Evolutionary conservation across 352 stramenopile genomes (phyloP).

Genomic region (Globisporangium paroecandrum): DNA sequence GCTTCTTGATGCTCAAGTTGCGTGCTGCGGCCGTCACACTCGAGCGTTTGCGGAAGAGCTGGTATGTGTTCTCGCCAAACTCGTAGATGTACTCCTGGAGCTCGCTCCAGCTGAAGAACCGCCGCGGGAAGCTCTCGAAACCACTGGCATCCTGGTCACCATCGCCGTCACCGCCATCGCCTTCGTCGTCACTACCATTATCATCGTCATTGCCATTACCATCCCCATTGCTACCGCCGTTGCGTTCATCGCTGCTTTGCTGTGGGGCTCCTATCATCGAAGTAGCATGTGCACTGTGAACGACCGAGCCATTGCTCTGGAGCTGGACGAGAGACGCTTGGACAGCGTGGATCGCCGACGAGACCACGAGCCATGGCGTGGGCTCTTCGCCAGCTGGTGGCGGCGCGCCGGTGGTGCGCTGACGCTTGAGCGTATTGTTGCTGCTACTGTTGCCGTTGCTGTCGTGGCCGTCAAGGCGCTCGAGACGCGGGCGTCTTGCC

Average conservation of each 20-base stretch:
- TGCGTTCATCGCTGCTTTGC: background rate
- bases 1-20: slow-evolving; percentile 47
- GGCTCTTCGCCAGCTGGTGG: background rate
- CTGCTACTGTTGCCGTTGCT: background rate
- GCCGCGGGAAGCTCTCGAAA: slow-evolving; percentile 10
- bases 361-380: slow-evolving; percentile 12
- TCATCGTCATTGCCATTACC: background rate
- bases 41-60: slow-evolving; percentile 29
- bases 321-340: background rate
- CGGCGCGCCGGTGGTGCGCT: background rate
- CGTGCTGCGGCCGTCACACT: slow-evolving; percentile 58
- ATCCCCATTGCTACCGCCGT: background rate
- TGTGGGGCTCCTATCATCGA: background rate
- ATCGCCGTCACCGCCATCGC: background rate
- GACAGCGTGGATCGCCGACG: background rate
- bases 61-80: slow-evolving; percentile 12
- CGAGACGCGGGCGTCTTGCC: background rate
- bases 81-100: slow-evolving; percentile 8
- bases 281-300: background rate
- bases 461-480: background rate
- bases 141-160: background rate
- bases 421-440: background rate
- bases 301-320: background rate
- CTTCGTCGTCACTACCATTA: background rate
- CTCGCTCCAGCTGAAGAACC: slow-evolving; percentile 7